A percentile compares a stretch with the other conserved stretches of the same genome.
phyloP scores from a whole-genome alignment of 331 rosid species.

The Pyracantha coccinea region DNA sequence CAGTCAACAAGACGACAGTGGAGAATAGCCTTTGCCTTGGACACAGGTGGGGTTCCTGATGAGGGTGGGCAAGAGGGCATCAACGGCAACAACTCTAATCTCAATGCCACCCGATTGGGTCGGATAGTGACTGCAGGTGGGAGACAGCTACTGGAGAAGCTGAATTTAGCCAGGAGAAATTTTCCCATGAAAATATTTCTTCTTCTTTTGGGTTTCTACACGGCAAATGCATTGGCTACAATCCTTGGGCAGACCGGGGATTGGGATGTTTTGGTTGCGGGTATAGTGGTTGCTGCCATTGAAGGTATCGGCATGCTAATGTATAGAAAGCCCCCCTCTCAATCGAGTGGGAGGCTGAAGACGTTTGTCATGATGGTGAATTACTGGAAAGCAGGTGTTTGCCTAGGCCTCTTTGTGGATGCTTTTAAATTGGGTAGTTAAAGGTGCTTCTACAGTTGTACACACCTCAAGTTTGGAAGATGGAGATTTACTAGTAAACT shows the following conservation, averaged over 20 bases:
- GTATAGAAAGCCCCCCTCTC: conserved; percentile 59
- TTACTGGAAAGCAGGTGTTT: conserved; percentile 98
- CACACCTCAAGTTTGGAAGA: background rate
- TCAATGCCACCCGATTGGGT: conserved; percentile 83
- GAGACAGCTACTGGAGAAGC: conserved; percentile 68
- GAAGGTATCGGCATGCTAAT: conserved; percentile 92
- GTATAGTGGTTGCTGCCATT: conserved; percentile 86
- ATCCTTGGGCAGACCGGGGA: conserved; percentile 97
- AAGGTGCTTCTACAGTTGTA: background rate
- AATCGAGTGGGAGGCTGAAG: conserved; percentile 53
- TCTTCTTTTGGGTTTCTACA: conserved; percentile 93
- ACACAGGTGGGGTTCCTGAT: conserved; percentile 67
- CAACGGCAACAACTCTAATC: conserved; percentile 40
- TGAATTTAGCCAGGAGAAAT: conserved; percentile 76
- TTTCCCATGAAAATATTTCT: conserved; percentile 81
- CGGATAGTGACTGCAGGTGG: conserved; percentile 81
- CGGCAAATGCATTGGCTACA: conserved; percentile 94
- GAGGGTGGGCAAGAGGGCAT: conserved; percentile 50
- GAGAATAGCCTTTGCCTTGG: conserved; percentile 69
- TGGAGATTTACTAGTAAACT: background rate
- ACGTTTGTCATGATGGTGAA: conserved; percentile 67
- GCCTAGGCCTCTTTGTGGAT: conserved; percentile 94
- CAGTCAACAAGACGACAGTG: conserved; percentile 37
- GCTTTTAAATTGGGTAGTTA: conserved; percentile 92
- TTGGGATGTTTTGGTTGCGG: conserved; percentile 98